phyloP scores from a whole-genome alignment of 768 basidiomycete species.

The Suillus paluster region DNA sequence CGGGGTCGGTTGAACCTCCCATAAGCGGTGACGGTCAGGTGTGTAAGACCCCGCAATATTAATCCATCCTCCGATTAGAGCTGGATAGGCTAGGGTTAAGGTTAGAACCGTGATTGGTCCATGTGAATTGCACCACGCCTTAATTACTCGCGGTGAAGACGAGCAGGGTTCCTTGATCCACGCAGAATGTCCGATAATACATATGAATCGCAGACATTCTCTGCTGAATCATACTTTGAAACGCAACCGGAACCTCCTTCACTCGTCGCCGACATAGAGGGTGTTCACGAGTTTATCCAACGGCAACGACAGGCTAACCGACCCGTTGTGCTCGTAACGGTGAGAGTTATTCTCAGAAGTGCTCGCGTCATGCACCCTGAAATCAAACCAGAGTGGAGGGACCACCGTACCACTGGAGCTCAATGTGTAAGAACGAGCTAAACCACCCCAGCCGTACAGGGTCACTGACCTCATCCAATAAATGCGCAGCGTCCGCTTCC shows the following conservation, averaged over 20 bases:
- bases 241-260: conserved; percentile 81
- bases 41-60: too few species aligned
- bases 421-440: conserved; percentile 82
- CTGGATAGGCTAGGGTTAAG: too few species aligned
- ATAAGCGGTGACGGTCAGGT: too few species aligned
- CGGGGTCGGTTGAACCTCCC: too few species aligned
- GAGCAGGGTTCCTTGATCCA: neutral
- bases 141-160: neutral
- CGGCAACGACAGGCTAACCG: conserved; percentile 66
- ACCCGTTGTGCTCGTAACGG: conserved; percentile 92
- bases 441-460: conserved; percentile 10
- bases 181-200: conserved; percentile 22
- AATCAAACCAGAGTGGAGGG: conserved; percentile 80
- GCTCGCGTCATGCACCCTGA: conserved; percentile 9
- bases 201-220: conserved; percentile 51
- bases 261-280: conserved; percentile 68
- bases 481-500: conserved; percentile 85
- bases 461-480: conserved; percentile 27
- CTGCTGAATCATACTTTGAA: conserved; percentile 88
- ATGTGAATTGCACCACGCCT: neutral
- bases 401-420: conserved; percentile 98
- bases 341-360: conserved; percentile 44
- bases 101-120: neutral
- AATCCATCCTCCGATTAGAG: too few species aligned
- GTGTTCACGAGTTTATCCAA: conserved; percentile 70